phyloP scores from a whole-genome alignment of 805 yeast species.

The Candida nanaspora region DNA sequence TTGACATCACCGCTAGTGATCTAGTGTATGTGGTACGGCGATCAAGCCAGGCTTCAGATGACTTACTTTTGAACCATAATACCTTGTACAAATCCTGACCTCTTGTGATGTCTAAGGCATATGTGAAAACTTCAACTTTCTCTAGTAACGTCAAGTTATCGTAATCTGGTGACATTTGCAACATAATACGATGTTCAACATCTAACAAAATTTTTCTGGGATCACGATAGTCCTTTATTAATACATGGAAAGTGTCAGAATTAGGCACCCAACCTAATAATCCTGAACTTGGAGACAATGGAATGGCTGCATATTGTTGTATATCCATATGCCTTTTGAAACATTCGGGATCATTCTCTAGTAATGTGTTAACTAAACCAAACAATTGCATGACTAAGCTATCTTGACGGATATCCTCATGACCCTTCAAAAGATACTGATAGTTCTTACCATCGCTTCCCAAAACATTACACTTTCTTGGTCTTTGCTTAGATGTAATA shows the following conservation, averaged over 20 bases:
- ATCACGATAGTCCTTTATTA: constrained; percentile 89
- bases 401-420: constrained; percentile 97
- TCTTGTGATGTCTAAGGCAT: constrained; percentile 89
- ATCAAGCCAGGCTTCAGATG: constrained; percentile 97
- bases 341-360: constrained; percentile 88
- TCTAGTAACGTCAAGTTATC: constrained; percentile 83
- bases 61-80: constrained; percentile 90
- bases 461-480: constrained; percentile 68
- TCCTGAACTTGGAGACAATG: constrained; percentile 96
- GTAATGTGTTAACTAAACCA: constrained; percentile 86
- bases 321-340: constrained; percentile 93
- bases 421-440: constrained; percentile 81
- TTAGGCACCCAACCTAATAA: constrained; percentile 95
- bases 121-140: constrained; percentile 93
- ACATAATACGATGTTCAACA: constrained; percentile 91
- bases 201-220: constrained; percentile 82
- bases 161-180: constrained; percentile 97
- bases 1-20: constrained; percentile 96
- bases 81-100: constrained; percentile 96
- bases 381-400: constrained; percentile 96
- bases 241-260: constrained; percentile 91
- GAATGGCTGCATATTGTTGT: constrained; percentile 88
- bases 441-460: constrained; percentile 94
- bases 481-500: constrained; percentile 92
- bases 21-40: constrained; percentile 94